Percentiles rank a stretch among this genome's conserved stretches.
These are phyloP conservation scores for Chlorella vulgaris DNA, from an alignment of 139 green algal genomes.

Conservation along the genomic window DNA sequence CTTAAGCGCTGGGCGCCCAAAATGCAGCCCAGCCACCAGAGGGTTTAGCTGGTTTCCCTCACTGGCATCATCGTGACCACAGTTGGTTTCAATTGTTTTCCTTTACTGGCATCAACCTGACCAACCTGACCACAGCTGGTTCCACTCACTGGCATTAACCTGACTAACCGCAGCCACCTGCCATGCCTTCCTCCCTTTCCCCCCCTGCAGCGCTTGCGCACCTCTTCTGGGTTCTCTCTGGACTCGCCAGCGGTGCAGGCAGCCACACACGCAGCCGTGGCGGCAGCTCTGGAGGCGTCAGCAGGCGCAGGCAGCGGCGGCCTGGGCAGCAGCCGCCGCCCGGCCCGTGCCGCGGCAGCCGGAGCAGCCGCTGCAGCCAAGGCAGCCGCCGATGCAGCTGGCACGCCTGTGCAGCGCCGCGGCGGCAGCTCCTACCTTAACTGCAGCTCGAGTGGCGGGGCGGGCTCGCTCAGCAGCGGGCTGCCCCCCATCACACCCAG, in stretches of 20 bases:
- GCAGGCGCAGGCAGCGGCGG: not conserved
- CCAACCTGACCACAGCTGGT: not conserved
- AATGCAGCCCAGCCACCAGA: not conserved
- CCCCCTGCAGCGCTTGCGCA: conserved; percentile 14
- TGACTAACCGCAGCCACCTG: not conserved
- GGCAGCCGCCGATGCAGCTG: conserved; percentile 16
- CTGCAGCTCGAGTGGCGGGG: not conserved
- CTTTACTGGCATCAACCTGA: not conserved
- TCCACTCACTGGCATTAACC: not conserved
- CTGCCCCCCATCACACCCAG: not conserved
- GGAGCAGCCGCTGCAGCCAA: conserved; percentile 23
- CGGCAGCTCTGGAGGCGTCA: conserved; percentile 27
- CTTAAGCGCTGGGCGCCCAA: not conserved
- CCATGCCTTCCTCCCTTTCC: not conserved
- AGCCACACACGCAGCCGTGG: conserved; percentile 34
- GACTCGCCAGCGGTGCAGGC: conserved; percentile 46
- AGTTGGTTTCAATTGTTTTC: not conserved
- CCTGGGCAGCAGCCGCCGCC: not conserved
- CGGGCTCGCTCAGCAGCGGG: not conserved
- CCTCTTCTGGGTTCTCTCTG: not conserved
- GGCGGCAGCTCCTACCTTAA: not conserved
- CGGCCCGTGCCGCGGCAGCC: conserved; percentile 20
- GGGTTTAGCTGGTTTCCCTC: not conserved
- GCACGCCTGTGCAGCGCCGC: conserved; percentile 9
- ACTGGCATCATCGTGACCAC: too few relatives aligned